A percentile compares a stretch with the other conserved stretches of the same genome.
phyloP scores from a whole-genome alignment of 2,329 filamentous ascomycete species.

The Emergomyces pasteurianus region DNA sequence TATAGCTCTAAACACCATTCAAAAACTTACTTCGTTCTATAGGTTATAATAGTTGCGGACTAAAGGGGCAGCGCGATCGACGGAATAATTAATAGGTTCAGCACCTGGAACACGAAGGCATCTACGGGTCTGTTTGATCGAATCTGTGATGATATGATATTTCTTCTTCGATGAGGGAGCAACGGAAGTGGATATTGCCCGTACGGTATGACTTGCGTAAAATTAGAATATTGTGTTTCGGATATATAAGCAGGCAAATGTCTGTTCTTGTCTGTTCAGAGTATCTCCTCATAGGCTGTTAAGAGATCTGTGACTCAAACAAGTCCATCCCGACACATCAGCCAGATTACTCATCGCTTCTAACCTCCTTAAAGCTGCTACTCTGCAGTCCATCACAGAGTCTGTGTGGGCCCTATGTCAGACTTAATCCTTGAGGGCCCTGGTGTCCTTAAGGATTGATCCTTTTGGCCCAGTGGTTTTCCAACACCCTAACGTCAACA shows the following conservation, averaged over 20 bases:
- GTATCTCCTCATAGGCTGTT: neutral
- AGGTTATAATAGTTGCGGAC: slow-evolving; percentile 1
- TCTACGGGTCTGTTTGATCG: slow-evolving; percentile 3
- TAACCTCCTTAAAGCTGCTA: too few species aligned
- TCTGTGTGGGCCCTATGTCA: too few species aligned
- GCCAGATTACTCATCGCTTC: too few species aligned
- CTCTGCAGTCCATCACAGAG: too few species aligned
- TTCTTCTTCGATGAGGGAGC: slow-evolving; percentile 2
- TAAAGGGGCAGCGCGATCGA: slow-evolving; percentile 1
- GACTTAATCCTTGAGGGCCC: too few species aligned
- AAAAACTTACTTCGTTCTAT: slow-evolving; percentile 5
- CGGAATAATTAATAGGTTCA: neutral
- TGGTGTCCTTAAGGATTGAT: too few species aligned
- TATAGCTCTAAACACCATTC: slow-evolving; percentile 5
- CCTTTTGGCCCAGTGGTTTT: too few species aligned
- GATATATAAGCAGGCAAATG: slow-evolving; percentile 2
- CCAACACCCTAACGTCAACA: too few species aligned
- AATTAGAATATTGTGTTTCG: slow-evolving; percentile 1
- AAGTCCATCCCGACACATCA: too few species aligned
- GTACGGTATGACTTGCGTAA: neutral
- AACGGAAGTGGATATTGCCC: slow-evolving; percentile 3
- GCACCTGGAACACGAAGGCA: slow-evolving; percentile 1
- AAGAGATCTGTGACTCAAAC: slow-evolving; percentile 3
- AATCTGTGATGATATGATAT: slow-evolving; percentile 3
- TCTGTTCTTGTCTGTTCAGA: slow-evolving; percentile 3